These are phyloP conservation scores for Elsinoe ampelina DNA, from an alignment of 2,329 filamentous ascomycete species.

Conservation along the genomic window DNA sequence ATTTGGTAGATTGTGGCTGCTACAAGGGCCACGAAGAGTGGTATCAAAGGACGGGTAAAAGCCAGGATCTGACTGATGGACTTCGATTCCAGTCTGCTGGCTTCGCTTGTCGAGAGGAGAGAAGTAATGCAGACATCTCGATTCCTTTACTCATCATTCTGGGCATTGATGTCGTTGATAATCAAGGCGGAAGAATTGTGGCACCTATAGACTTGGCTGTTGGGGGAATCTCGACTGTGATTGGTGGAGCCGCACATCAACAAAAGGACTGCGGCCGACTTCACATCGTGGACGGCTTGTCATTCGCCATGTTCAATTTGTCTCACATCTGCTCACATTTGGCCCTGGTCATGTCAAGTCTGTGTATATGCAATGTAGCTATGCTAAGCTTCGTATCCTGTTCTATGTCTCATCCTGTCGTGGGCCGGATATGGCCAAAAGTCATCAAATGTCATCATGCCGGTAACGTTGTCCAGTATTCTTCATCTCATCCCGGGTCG, in stretches of 20 bases:
- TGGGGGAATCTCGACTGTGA: neutral
- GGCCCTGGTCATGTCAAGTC: no score
- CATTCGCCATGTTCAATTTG: neutral
- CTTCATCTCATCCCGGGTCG: no score
- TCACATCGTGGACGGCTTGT: neutral
- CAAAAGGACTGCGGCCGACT: neutral
- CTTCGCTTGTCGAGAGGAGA: neutral
- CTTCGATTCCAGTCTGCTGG: neutral
- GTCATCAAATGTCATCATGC: no score
- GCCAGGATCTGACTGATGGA: neutral
- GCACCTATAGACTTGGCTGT: conserved; percentile 1
- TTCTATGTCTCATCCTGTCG: no score
- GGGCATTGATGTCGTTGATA: neutral
- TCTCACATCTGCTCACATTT: no score
- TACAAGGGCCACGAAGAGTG: neutral
- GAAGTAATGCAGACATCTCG: neutral
- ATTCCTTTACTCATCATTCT: neutral
- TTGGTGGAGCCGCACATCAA: conserved; percentile 1
- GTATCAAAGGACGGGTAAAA: neutral
- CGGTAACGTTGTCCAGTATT: no score
- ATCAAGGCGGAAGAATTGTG: conserved; percentile 11
- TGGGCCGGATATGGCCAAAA: no score
- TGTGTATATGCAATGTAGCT: no score
- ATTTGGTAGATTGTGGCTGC: neutral
- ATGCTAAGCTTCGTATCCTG: no score